Base-by-base conservation (phyloP, 2,329 filamentous ascomycete species). In the Nothopassalora personata region DNA sequence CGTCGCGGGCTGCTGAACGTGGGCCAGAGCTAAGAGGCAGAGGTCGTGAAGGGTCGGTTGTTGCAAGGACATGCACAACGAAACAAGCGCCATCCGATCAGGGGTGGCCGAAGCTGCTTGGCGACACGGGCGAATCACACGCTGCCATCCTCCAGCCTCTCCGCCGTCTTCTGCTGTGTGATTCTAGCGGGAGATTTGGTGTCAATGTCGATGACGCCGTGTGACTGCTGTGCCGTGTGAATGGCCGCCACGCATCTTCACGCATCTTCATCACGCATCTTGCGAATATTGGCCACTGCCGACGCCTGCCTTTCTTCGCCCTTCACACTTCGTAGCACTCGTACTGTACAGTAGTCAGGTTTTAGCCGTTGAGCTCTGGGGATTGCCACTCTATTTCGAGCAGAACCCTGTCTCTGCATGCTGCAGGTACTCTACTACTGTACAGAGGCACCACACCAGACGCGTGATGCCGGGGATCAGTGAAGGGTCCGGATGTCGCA, bases 311-410 rank as follows among this genome's bases (percentile, higher is more conserved):
- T 9, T 15, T 27, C 13, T 18, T 4, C 13, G 39, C 39, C 39
- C 13, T 43, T 43, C 39, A 15, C 18, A 15, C 13, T 43, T 13
- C 18, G 13, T 13, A 43, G 13, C 13, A 43, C n/a, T 15, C 13
- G 18, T 43, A 8, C 46, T 9, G 46, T 49, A 3, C 7, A 27
- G 27, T 48, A 23, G 46, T 30, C 18, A 27, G 28, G 46, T 6
- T 48, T 49, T 49, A 49, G 46, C 52, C 34, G 34, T 54, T 54
- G 33, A 8, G 36, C 28, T 53, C 50, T 36, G 52, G 39, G 39
- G 52, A 9, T 43, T 18, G 52, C 52, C 52, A 54, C 52, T 31
- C 52, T 54, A 46, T 54, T 54, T 46, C 39, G 28, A 54, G 36
- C 39, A 45, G 13, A n/a, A 30, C 13, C 19, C 46, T 43, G 31